These are phyloP conservation scores for Brassica napus DNA, from an alignment of 345 rosid genomes.

Conservation along the genomic window DNA sequence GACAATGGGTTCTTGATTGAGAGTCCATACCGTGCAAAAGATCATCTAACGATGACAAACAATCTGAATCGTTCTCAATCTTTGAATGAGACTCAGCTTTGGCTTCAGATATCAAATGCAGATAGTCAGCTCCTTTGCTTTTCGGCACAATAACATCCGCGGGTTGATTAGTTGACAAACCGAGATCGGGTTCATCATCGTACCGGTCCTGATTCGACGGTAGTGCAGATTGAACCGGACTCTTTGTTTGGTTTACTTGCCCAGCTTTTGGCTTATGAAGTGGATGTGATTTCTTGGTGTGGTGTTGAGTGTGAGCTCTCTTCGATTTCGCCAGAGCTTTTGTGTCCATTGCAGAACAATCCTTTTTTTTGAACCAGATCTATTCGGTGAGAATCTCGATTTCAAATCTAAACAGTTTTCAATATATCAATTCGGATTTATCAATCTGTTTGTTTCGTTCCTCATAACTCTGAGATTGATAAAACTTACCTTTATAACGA, in stretches of 20 bases:
- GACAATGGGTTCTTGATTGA: background rate
- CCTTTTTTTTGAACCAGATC: background rate
- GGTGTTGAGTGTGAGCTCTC: constrained; percentile 78
- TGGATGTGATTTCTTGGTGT: constrained; percentile 54
- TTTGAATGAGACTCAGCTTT: constrained; percentile 33
- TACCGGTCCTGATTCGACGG: constrained; percentile 86
- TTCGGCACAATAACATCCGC: constrained; percentile 47
- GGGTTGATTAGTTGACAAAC: background rate
- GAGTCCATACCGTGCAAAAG: constrained; percentile 54
- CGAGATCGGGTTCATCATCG: constrained; percentile 49
- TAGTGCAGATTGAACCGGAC: constrained; percentile 38
- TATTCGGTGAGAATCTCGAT: no score
- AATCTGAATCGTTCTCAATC: constrained; percentile 41
- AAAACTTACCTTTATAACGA: no score
- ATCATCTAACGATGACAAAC: constrained; percentile 52
- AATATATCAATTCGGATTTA: no score
- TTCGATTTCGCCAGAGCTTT: constrained; percentile 83
- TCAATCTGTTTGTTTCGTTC: no score
- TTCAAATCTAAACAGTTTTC: no score
- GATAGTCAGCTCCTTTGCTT: constrained; percentile 85
- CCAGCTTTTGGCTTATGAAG: constrained; percentile 43
- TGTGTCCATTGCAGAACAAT: constrained; percentile 53
- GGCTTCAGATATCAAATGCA: constrained; percentile 51
- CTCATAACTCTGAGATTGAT: no score
- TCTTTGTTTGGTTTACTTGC: constrained; percentile 46